These are phyloP conservation scores for Microsporum audouinii DNA, from an alignment of 2,329 filamentous ascomycete species.

Conservation along the genomic window DNA sequence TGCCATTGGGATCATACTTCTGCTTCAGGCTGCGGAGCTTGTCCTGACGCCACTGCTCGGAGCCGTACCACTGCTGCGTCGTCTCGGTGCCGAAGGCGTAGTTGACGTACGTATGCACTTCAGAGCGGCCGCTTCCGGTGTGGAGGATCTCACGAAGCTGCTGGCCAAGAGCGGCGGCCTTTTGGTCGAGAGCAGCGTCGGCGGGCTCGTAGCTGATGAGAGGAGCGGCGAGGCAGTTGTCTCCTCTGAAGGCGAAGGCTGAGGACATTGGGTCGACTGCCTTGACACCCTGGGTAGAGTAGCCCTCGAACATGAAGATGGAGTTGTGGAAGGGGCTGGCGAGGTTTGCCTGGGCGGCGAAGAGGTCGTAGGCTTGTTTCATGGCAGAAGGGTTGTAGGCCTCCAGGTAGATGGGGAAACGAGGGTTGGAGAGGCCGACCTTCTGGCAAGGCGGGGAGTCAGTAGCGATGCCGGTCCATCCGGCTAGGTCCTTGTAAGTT, in stretches of 20 bases:
- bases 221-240: slow-evolving; percentile 32
- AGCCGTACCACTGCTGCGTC: slow-evolving; percentile 21
- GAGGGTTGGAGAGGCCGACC: slow-evolving; percentile 29
- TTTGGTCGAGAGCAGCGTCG: slow-evolving; percentile 16
- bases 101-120: slow-evolving; percentile 23
- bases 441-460: slow-evolving; percentile 35
- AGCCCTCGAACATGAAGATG: slow-evolving; percentile 48
- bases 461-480: slow-evolving; percentile 34
- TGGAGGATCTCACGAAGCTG: slow-evolving; percentile 22
- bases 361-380: slow-evolving; percentile 29
- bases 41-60: slow-evolving; percentile 24
- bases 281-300: slow-evolving; percentile 38
- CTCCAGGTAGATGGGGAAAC: slow-evolving; percentile 37
- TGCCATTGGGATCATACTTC: slow-evolving; percentile 26
- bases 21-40: slow-evolving; percentile 24
- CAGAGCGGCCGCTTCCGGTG: slow-evolving; percentile 14
- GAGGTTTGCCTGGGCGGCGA: slow-evolving; percentile 23
- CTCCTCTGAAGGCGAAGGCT: slow-evolving; percentile 38
- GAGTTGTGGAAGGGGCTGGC: slow-evolving; percentile 28
- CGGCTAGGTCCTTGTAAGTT: slow-evolving; percentile 37
- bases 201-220: slow-evolving; percentile 23
- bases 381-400: slow-evolving; percentile 31
- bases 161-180: slow-evolving; percentile 21
- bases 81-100: slow-evolving; percentile 23
- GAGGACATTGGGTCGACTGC: slow-evolving; percentile 26